Conservation (phyloP, 2,329 filamentous ascomycete genomes). For the Phialemoniopsis sp. region DNA sequence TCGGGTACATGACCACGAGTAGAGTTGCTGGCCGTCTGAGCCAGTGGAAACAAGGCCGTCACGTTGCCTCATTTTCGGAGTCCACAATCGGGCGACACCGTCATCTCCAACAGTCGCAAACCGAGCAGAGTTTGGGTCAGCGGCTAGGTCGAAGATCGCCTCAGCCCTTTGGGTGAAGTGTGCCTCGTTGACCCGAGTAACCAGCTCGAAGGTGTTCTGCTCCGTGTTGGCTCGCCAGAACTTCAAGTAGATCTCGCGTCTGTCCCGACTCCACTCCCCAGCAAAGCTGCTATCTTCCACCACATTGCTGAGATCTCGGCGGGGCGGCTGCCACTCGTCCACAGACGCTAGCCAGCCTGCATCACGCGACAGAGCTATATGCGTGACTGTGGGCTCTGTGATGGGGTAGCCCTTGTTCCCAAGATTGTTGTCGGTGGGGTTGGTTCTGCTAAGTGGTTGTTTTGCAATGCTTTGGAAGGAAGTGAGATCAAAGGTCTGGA, state of each 20-base stretch:
- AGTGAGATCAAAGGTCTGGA: slow-evolving; percentile 86
- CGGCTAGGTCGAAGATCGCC: slow-evolving; percentile 66
- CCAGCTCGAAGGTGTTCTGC: slow-evolving; percentile 63
- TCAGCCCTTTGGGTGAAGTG: slow-evolving; percentile 58
- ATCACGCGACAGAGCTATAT: slow-evolving; percentile 72
- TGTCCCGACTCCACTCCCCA: slow-evolving; percentile 42
- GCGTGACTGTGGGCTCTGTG: slow-evolving; percentile 71
- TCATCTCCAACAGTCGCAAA: slow-evolving; percentile 88
- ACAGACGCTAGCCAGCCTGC: slow-evolving; percentile 88
- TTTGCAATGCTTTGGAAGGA: slow-evolving; percentile 74
- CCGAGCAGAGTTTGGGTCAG: slow-evolving; percentile 62
- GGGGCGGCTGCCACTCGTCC: slow-evolving; percentile 82
- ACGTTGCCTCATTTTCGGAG: slow-evolving; percentile 63
- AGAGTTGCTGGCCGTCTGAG: slow-evolving; percentile 51
- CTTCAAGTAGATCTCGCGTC: slow-evolving; percentile 77
- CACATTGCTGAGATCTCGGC: slow-evolving; percentile 60
- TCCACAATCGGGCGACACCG: slow-evolving; percentile 75
- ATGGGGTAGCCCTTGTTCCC: slow-evolving; percentile 69
- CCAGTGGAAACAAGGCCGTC: slow-evolving; percentile 64
- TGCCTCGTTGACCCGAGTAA: slow-evolving; percentile 79
- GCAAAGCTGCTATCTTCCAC: slow-evolving; percentile 29
- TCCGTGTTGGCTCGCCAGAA: slow-evolving; percentile 73
- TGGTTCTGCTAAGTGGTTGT: slow-evolving; percentile 85
- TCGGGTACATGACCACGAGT: slow-evolving; percentile 71
- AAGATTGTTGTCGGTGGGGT: slow-evolving; percentile 75